Evolutionary conservation across 2,329 filamentous ascomycete species (phyloP).

Genomic region (Fusarium sp.): DNA sequence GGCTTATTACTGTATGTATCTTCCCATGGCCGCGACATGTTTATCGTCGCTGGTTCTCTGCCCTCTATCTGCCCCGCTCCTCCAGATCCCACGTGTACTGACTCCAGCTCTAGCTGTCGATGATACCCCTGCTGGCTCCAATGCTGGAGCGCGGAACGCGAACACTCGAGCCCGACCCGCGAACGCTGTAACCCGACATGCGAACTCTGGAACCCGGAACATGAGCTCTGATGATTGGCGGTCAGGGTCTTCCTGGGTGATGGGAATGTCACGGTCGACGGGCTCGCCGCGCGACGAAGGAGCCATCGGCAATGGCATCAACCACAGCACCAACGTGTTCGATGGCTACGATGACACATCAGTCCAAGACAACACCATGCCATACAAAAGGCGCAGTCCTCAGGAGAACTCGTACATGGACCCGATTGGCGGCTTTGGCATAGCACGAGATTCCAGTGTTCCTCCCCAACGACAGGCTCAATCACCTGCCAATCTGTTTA

Average conservation of each 20-base stretch:
- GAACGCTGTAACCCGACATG: conserved; percentile 56
- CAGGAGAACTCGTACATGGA: conserved; percentile 54
- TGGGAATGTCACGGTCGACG: background rate
- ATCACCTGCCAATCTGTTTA: conserved; percentile 49
- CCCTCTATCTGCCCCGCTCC: background rate
- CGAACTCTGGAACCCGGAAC: conserved; percentile 49
- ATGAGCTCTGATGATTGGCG: background rate
- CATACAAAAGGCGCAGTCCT: conserved; percentile 45
- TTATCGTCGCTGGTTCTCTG: conserved; percentile 34
- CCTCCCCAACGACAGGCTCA: conserved; percentile 64
- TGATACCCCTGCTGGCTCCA: conserved; percentile 67
- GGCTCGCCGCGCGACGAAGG: background rate
- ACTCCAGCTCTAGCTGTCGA: conserved; percentile 42
- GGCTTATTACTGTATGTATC: conserved; percentile 55
- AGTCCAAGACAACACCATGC: conserved; percentile 41
- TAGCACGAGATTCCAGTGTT: conserved; percentile 62
- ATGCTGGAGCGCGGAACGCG: conserved; percentile 65
- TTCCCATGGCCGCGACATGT: conserved; percentile 58
- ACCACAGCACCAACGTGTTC: conserved; percentile 18
- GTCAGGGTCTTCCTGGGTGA: background rate
- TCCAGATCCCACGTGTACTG: conserved; percentile 17
- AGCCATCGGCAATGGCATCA: background rate
- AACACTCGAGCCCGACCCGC: conserved; percentile 63
- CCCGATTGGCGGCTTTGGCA: conserved; percentile 41
- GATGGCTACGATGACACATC: conserved; percentile 24